A percentile compares a stretch with the other conserved stretches of the same genome.
These are phyloP conservation scores for Epichloe sp. DNA, from an alignment of 2,329 filamentous ascomycete genomes.

Conservation along the genomic window DNA sequence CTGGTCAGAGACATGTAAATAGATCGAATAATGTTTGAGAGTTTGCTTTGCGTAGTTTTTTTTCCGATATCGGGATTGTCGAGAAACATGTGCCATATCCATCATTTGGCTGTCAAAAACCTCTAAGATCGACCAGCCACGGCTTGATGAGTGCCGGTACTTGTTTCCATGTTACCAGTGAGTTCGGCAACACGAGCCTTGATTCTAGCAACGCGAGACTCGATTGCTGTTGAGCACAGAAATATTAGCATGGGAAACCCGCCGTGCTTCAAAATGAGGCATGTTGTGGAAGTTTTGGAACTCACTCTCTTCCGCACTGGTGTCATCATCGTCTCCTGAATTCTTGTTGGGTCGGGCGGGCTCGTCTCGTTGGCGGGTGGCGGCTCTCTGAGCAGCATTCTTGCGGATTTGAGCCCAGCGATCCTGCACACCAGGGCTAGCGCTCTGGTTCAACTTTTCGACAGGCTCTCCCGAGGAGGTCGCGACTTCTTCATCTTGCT, in stretches of 20 bases:
- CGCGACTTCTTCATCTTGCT: slow-evolving; percentile 7
- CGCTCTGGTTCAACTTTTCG: slow-evolving; percentile 21
- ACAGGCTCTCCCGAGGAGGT: slow-evolving; percentile 11
- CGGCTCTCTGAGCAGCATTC: slow-evolving; percentile 76
- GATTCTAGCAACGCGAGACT: slow-evolving; percentile 91
- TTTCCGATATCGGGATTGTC: background rate
- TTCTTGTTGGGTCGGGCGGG: slow-evolving; percentile 44
- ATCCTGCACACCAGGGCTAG: slow-evolving; percentile 40
- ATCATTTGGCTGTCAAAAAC: slow-evolving; percentile 5
- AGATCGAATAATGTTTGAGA: background rate
- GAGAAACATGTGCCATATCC: background rate
- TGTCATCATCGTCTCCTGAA: slow-evolving; percentile 64
- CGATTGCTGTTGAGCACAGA: slow-evolving; percentile 54
- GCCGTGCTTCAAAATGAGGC: background rate
- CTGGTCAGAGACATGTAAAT: background rate
- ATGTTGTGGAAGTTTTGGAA: slow-evolving; percentile 13
- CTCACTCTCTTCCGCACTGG: slow-evolving; percentile 91
- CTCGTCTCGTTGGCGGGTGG: slow-evolving; percentile 52
- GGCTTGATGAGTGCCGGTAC: slow-evolving; percentile 20
- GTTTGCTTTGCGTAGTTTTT: no score
- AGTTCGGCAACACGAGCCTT: slow-evolving; percentile 93
- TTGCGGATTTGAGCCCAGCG: slow-evolving; percentile 94
- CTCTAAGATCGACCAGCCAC: slow-evolving; percentile 12
- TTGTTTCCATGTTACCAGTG: slow-evolving; percentile 67
- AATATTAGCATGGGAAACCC: slow-evolving; percentile 11